Conservation (phyloP, 2,329 filamentous ascomycete genomes). For the Fonsecaea monophora region DNA sequence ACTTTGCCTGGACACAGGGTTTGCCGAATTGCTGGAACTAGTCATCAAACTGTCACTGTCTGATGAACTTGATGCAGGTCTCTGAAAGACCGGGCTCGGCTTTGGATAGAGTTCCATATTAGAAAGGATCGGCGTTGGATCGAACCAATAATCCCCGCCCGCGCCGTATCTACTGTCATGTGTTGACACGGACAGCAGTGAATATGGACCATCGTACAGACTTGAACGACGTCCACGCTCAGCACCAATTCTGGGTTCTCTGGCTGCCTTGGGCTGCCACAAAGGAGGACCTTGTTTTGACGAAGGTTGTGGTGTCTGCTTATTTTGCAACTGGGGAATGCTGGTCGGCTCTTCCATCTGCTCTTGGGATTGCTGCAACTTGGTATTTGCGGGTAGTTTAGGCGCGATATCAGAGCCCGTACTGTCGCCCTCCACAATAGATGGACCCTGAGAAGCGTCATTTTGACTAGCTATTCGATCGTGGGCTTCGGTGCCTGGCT, state of each 20-base stretch:
- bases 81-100: conserved; percentile 14
- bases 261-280: conserved; percentile 19
- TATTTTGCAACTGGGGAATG: too few species aligned
- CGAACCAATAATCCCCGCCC: conserved; percentile 36
- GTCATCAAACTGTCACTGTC: conserved; percentile 23
- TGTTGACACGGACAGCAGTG: conserved; percentile 9
- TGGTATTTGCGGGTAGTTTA: not conserved
- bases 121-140: conserved; percentile 22
- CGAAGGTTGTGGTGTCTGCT: not conserved
- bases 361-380: not conserved
- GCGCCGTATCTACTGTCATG: conserved; percentile 62
- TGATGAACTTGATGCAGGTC: conserved; percentile 27
- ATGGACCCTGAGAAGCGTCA: not conserved
- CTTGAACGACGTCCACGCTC: conserved; percentile 38
- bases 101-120: not conserved
- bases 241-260: not conserved
- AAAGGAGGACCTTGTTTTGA: conserved; percentile 15
- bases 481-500: not conserved
- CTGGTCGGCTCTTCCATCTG: not conserved
- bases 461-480: not conserved
- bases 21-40: conserved; percentile 10
- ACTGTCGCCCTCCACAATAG: not conserved
- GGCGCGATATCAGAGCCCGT: not conserved
- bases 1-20: not conserved
- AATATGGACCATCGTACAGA: conserved; percentile 25